Conservation (phyloP, 202 grass and related monocot genomes). For the Bolboschoenoplectus hybrid region DNA sequence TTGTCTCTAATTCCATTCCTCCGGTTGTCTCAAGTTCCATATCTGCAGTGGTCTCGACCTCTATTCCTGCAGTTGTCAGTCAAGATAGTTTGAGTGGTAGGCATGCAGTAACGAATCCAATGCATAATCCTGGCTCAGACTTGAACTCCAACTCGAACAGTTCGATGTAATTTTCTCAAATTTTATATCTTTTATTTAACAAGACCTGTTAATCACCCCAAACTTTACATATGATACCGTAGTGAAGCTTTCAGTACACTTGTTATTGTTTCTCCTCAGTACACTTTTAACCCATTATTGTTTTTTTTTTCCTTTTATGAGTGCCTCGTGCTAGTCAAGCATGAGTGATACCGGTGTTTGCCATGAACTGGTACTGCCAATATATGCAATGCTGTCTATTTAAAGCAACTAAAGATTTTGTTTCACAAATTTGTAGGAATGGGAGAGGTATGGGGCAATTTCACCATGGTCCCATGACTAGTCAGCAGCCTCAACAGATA, state of each 20-base stretch:
- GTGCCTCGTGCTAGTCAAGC: background rate
- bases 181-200: background rate
- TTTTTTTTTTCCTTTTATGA: background rate
- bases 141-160: background rate
- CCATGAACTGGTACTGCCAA: background rate
- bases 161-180: background rate
- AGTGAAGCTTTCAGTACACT: slow-evolving; percentile 1
- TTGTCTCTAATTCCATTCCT: background rate
- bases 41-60: background rate
- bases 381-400: background rate
- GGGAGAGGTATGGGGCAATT: background rate
- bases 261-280: background rate
- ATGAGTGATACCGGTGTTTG: background rate
- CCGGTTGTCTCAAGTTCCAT: background rate
- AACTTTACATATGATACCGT: background rate
- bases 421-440: background rate
- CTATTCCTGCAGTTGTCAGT: background rate
- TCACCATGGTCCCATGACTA: background rate
- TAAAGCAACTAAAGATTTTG: background rate
- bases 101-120: background rate
- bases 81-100: background rate
- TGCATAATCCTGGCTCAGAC: background rate
- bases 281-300: background rate
- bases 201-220: background rate
- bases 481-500: background rate